phyloP scores from a whole-genome alignment of 495 filamentous ascomycete genomes.

The Lasiosphaeris hirsuta region DNA sequence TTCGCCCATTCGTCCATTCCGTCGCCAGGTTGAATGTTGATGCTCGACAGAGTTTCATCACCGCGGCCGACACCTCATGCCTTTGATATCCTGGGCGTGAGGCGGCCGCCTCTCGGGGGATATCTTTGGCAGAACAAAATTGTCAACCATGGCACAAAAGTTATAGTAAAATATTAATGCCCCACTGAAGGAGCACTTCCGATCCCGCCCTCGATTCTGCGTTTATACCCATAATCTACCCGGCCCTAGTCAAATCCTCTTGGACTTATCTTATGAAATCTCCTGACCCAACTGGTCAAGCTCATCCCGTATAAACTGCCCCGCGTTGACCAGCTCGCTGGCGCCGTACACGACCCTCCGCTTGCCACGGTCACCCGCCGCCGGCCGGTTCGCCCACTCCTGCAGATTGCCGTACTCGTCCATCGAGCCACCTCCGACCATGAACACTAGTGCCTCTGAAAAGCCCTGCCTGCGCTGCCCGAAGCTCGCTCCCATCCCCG shows the following conservation, averaged over 20 bases:
- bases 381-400: slow-evolving; percentile 84
- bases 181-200: too few relatives aligned
- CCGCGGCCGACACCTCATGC: not conserved
- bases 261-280: slow-evolving; percentile 26
- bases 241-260: too few relatives aligned
- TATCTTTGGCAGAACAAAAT: too few relatives aligned
- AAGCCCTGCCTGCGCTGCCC: slow-evolving; percentile 92
- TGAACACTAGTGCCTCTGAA: slow-evolving; percentile 93
- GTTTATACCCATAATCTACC: too few relatives aligned
- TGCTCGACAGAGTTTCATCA: slow-evolving; percentile 9
- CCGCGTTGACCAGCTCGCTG: slow-evolving; percentile 88
- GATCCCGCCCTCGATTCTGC: too few relatives aligned
- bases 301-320: slow-evolving; percentile 79
- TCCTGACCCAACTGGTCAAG: slow-evolving; percentile 69
- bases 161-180: too few relatives aligned
- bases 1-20: not conserved
- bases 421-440: slow-evolving; percentile 96
- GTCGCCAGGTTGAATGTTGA: not conserved
- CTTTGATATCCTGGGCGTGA: not conserved
- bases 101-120: too few relatives aligned
- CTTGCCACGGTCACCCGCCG: slow-evolving; percentile 50
- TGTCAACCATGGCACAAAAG: too few relatives aligned
- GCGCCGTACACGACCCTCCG: slow-evolving; percentile 92
- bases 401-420: slow-evolving; percentile 98
- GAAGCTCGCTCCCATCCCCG: slow-evolving; percentile 81